Conservation (phyloP, 1,284 basidiomycete genomes). For the Porogramme epimiltina region DNA sequence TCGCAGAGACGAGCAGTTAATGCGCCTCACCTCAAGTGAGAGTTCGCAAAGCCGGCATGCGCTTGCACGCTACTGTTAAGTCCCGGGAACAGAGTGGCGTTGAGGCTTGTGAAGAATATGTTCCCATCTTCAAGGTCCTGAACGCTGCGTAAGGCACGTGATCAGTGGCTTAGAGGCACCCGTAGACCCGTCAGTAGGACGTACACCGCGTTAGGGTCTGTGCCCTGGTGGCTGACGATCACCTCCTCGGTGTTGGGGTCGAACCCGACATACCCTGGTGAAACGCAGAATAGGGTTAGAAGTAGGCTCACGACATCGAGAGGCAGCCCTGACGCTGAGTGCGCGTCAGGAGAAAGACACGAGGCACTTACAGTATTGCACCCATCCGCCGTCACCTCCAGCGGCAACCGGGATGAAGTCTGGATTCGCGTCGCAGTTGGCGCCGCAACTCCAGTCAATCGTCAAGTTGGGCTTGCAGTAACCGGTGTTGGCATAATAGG, state of each 20-base stretch:
- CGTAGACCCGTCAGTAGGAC: no score
- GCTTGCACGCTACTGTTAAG: conserved; percentile 29
- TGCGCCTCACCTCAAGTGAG: conserved; percentile 54
- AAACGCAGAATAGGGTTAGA: no score
- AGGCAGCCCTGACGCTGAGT: no score
- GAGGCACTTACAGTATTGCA: conserved; percentile 55
- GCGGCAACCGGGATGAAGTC: conserved; percentile 58
- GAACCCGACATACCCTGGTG: conserved; percentile 39
- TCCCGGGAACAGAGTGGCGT: background rate
- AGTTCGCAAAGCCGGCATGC: conserved; percentile 57
- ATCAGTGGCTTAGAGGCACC: no score
- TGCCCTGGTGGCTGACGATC: conserved; percentile 41
- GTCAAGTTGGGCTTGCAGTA: conserved; percentile 52
- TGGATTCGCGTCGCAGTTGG: conserved; percentile 51
- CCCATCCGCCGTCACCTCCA: conserved; percentile 55
- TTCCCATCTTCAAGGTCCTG: no score
- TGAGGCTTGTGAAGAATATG: no score
- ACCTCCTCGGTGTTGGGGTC: conserved; percentile 31
- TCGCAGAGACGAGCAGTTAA: no score
- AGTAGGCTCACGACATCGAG: no score
- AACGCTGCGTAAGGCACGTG: no score
- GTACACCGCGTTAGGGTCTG: conserved; percentile 49
- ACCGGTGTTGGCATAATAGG: conserved; percentile 55
- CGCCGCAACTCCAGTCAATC: conserved; percentile 59
- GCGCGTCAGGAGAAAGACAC: no score